Conservation (phyloP, 306 rosid species). For the Abrus precatorius region DNA sequence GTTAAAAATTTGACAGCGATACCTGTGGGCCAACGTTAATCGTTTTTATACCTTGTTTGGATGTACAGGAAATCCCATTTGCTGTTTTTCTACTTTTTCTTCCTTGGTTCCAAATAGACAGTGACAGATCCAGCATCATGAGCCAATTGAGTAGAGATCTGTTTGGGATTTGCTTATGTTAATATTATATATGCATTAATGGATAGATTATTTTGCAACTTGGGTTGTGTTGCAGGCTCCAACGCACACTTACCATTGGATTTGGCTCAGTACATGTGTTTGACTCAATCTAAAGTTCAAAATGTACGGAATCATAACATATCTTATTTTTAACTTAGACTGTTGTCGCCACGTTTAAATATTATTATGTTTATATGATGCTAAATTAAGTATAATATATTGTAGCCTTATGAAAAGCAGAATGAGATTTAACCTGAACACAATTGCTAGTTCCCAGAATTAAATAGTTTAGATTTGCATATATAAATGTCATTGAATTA, state of each 20-base stretch:
- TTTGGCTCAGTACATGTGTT: slow-evolving; percentile 3
- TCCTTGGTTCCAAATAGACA: background rate
- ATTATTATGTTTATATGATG: background rate
- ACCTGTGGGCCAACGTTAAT: background rate
- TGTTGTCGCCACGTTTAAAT: slow-evolving; percentile 11
- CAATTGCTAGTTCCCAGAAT: background rate
- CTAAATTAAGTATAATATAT: background rate
- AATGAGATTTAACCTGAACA: background rate
- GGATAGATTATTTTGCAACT: background rate
- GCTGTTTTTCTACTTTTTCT: background rate
- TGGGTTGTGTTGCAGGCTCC: slow-evolving; percentile 1
- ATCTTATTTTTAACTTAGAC: background rate
- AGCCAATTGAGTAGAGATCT: slow-evolving; percentile 29
- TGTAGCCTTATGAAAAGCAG: background rate
- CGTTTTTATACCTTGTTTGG: background rate
- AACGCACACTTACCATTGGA: background rate
- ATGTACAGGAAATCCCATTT: background rate
- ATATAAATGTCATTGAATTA: background rate
- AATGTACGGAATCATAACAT: slow-evolving; percentile 13
- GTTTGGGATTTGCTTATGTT: slow-evolving; percentile 22
- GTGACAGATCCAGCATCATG: slow-evolving; percentile 29
- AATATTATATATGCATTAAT: background rate
- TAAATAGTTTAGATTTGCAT: background rate
- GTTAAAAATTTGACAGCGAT: background rate
- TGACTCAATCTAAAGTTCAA: slow-evolving; percentile 33